Percentiles rank a stretch among this genome's conserved stretches.
Conservation (phyloP, 2,329 filamentous ascomycete genomes). For the Sarocladiaceae sp. region DNA sequence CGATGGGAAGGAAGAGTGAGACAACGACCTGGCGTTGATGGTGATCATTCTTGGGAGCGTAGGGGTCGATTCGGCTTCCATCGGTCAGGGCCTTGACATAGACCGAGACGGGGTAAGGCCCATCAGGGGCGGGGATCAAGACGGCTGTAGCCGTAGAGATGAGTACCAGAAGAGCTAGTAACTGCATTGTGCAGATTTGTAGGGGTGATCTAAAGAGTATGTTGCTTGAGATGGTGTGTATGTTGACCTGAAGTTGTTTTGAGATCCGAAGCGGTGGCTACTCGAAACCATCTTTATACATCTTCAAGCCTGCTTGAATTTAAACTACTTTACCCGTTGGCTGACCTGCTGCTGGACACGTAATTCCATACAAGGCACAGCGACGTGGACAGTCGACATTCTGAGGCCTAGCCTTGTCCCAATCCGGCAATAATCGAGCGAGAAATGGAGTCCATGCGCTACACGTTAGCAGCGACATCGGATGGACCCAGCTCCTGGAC, state of each 20-base stretch:
- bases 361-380: neutral
- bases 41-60: conserved; percentile 15
- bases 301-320: neutral
- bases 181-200: neutral
- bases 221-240: no score
- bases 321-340: neutral
- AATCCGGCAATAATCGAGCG: conserved; percentile 4
- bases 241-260: neutral
- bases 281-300: neutral
- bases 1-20: conserved; percentile 26
- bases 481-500: neutral
- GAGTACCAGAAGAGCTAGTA: neutral
- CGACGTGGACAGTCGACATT: neutral
- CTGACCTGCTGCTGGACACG: neutral
- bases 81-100: conserved; percentile 22
- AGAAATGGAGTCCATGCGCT: conserved; percentile 2
- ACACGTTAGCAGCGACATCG: neutral
- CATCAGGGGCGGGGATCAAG: conserved; percentile 10
- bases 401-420: neutral
- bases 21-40: conserved; percentile 21
- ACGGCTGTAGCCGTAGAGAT: neutral
- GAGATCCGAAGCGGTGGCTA: neutral
- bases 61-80: conserved; percentile 23
- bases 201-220: neutral
- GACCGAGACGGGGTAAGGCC: conserved; percentile 11